phyloP scores from a whole-genome alignment of 208 protist species.

The Leptomonas pyrrhocoris region DNA sequence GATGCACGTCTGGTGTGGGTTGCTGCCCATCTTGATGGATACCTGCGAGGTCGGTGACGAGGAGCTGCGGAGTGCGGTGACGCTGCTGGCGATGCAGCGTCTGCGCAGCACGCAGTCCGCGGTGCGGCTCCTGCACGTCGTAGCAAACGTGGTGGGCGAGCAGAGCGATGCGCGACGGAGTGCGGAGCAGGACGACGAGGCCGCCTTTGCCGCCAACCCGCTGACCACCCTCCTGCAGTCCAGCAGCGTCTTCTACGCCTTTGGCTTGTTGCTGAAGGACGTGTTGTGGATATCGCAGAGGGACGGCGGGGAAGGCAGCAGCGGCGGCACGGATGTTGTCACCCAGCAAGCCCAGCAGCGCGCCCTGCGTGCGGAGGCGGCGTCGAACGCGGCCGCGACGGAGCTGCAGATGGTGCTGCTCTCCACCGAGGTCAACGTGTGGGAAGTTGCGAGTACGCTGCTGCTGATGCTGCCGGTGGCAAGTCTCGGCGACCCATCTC shows the following conservation, averaged over 20 bases:
- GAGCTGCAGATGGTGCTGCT: constrained; percentile 70
- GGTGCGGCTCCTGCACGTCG: constrained; percentile 54
- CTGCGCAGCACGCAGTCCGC: constrained; percentile 55
- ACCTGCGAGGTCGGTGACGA: constrained; percentile 34
- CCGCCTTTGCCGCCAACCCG: constrained; percentile 69
- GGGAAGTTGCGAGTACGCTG: constrained; percentile 65
- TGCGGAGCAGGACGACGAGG: constrained; percentile 59
- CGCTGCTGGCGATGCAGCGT: constrained; percentile 40
- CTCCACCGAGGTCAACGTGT: constrained; percentile 70
- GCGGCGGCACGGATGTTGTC: constrained; percentile 40
- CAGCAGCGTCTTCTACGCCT: constrained; percentile 50
- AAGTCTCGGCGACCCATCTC: constrained; percentile 49
- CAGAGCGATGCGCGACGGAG: constrained; percentile 34
- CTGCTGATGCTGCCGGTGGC: constrained; percentile 71
- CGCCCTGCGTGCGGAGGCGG: constrained; percentile 43
- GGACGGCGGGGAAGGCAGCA: background rate
- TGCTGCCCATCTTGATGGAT: constrained; percentile 56
- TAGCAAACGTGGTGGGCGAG: constrained; percentile 57
- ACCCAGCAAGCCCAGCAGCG: constrained; percentile 38
- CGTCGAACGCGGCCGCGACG: constrained; percentile 45
- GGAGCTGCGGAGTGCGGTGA: constrained; percentile 27
- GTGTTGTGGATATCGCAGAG: constrained; percentile 51
- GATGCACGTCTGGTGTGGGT: constrained; percentile 54
- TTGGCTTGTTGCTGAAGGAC: constrained; percentile 69
- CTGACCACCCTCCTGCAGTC: constrained; percentile 45